These are phyloP conservation scores for Phytopythium boreale DNA, from an alignment of 352 stramenopile genomes.

Conservation along the genomic window DNA sequence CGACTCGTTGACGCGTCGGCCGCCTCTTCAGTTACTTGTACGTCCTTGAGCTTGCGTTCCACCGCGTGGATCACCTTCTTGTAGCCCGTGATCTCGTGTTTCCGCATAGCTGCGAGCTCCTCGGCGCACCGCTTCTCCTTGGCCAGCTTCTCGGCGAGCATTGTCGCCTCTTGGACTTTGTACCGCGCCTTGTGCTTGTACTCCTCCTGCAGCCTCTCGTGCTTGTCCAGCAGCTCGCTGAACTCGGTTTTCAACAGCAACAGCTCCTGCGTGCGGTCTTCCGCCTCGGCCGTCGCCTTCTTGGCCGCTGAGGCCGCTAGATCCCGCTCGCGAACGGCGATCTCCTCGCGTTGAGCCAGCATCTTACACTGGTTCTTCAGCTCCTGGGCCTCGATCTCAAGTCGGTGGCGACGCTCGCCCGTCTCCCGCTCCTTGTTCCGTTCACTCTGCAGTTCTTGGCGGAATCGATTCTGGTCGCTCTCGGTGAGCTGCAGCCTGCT, in stretches of 20 bases:
- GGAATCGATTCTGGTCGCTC: constrained; percentile 28
- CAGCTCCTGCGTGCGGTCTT: constrained; percentile 43
- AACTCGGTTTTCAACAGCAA: constrained; percentile 63
- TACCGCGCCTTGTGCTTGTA: constrained; percentile 39
- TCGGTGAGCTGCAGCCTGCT: constrained; percentile 27
- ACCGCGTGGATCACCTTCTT: constrained; percentile 63
- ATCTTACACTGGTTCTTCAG: constrained; percentile 35
- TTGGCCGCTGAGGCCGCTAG: constrained; percentile 25
- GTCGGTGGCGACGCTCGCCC: constrained; percentile 27
- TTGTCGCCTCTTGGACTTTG: constrained; percentile 32
- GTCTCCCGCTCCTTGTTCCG: constrained; percentile 30
- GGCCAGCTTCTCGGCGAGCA: constrained; percentile 34
- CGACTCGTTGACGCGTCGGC: constrained; percentile 10
- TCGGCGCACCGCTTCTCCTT: constrained; percentile 43
- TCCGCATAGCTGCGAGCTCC: constrained; percentile 45
- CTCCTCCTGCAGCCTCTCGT: constrained; percentile 32
- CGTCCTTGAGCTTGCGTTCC: constrained; percentile 55
- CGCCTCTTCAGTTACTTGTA: constrained; percentile 31
- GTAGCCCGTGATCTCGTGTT: constrained; percentile 54
- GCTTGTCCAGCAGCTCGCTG: constrained; percentile 53
- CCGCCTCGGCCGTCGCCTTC: constrained; percentile 33
- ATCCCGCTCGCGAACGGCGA: constrained; percentile 41
- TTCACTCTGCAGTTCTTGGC: constrained; percentile 34
- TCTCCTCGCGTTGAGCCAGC: constrained; percentile 44
- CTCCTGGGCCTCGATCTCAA: constrained; percentile 40